phyloP scores from a whole-genome alignment of 331 rosid species.

The Spiraea crenata region DNA sequence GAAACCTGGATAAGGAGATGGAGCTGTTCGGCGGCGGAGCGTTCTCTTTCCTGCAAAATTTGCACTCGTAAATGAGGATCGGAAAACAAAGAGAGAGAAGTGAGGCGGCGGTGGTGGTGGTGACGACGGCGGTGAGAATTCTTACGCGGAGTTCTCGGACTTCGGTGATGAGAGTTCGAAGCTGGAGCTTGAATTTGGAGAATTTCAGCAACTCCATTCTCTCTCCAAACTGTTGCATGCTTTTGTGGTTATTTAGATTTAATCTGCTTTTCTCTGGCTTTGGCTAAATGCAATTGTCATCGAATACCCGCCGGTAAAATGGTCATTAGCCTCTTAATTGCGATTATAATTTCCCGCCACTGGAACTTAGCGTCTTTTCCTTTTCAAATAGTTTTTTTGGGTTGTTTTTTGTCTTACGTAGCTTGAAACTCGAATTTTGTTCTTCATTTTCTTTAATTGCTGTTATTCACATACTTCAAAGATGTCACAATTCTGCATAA shows the following conservation, averaged over 20 bases:
- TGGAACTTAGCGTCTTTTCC: too few relatives aligned
- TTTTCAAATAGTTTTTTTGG: too few relatives aligned
- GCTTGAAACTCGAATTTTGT: too few relatives aligned
- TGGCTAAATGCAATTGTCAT: neutral
- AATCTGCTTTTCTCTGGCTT: neutral
- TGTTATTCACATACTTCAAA: too few relatives aligned
- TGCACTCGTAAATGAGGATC: neutral
- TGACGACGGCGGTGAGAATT: slow-evolving; percentile 11
- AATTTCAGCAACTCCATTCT: slow-evolving; percentile 66
- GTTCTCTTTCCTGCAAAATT: slow-evolving; percentile 67
- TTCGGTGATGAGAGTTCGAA: slow-evolving; percentile 60
- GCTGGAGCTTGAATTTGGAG: slow-evolving; percentile 75
- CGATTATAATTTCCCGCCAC: neutral
- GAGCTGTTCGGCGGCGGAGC: slow-evolving; percentile 50
- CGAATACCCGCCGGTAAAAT: neutral
- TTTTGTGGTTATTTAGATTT: neutral
- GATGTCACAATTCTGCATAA: too few relatives aligned
- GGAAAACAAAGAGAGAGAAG: slow-evolving; percentile 12
- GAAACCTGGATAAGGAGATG: slow-evolving; percentile 52
- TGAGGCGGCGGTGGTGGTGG: neutral
- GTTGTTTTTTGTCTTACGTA: too few relatives aligned
- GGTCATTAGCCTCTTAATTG: too few relatives aligned
- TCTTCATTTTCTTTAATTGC: too few relatives aligned
- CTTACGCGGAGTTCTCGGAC: slow-evolving; percentile 67
- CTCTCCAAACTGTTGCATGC: slow-evolving; percentile 17